A percentile compares a stretch with the other conserved stretches of the same genome.
These are phyloP conservation scores for Ottelia alismoides DNA, from an alignment of 106 monocot species.

Conservation along the genomic window DNA sequence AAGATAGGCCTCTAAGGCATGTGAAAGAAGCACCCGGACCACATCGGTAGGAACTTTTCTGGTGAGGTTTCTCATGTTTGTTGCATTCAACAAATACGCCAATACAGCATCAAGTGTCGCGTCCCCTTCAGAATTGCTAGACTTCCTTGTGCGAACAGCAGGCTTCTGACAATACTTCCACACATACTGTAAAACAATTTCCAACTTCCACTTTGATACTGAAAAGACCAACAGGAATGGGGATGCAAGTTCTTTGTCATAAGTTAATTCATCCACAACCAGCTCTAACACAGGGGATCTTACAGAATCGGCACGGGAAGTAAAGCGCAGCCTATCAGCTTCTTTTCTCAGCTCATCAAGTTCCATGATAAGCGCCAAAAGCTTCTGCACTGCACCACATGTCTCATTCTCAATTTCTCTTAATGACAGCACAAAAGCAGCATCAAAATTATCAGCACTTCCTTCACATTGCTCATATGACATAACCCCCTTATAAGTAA, in stretches of 20 bases:
- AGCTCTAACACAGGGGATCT: slow-evolving; percentile 63
- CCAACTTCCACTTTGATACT: slow-evolving; percentile 71
- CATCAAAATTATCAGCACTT: slow-evolving; percentile 16
- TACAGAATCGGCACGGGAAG: slow-evolving; percentile 55
- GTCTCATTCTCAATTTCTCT: slow-evolving; percentile 21
- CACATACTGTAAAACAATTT: slow-evolving; percentile 60
- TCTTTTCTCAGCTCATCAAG: slow-evolving; percentile 61
- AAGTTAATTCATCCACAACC: slow-evolving; percentile 74
- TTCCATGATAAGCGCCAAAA: slow-evolving; percentile 57
- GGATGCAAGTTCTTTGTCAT: slow-evolving; percentile 50
- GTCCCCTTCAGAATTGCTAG: slow-evolving; percentile 18
- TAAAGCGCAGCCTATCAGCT: slow-evolving; percentile 49
- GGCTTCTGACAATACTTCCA: slow-evolving; percentile 57
- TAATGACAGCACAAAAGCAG: slow-evolving; percentile 28
- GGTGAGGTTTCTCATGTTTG: slow-evolving; percentile 25
- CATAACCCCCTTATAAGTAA: slow-evolving; percentile 7
- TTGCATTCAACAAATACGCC: slow-evolving; percentile 25
- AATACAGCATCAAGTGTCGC: slow-evolving; percentile 36
- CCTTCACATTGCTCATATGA: slow-evolving; percentile 13
- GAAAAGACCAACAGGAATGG: slow-evolving; percentile 58
- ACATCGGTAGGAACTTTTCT: slow-evolving; percentile 38
- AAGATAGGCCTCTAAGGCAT: slow-evolving; percentile 84
- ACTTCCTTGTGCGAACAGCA: slow-evolving; percentile 40
- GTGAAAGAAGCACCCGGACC: slow-evolving; percentile 39
- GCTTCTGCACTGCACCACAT: slow-evolving; percentile 35